phyloP scores from a whole-genome alignment of 176 grass and related monocot genomes.

The Alloteropsis semialata region DNA sequence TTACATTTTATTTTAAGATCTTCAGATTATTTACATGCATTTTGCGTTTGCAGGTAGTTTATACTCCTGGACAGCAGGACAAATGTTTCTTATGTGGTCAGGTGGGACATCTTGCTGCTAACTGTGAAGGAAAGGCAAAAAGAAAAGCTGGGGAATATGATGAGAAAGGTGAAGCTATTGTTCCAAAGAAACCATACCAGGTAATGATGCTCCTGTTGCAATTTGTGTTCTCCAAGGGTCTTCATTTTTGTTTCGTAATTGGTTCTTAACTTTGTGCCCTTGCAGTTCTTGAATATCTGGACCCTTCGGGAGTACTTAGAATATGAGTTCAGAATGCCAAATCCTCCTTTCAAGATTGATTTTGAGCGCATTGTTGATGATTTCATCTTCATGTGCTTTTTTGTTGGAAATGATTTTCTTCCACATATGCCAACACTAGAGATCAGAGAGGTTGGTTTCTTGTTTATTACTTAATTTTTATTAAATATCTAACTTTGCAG shows the following conservation, averaged over 20 bases:
- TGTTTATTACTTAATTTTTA: constrained; percentile 16
- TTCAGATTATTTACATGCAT: constrained; percentile 11
- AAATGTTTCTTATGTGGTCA: constrained; percentile 96
- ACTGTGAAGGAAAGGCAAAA: constrained; percentile 86
- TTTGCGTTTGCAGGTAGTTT: constrained; percentile 72
- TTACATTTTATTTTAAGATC: not conserved
- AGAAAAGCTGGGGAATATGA: constrained; percentile 90
- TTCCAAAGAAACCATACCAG: constrained; percentile 93
- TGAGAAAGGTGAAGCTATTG: constrained; percentile 67
- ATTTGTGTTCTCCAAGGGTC: not conserved
- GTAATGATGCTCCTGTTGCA: constrained; percentile 36
- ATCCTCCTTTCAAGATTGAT: constrained; percentile 78
- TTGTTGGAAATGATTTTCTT: constrained; percentile 99
- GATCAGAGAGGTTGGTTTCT: constrained; percentile 82
- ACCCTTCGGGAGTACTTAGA: constrained; percentile 91
- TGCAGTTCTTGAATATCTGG: constrained; percentile 96
- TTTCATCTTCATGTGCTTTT: constrained; percentile 98
- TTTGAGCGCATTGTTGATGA: constrained; percentile 92
- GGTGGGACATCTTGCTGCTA: constrained; percentile 88
- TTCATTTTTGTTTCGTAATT: constrained; percentile 9
- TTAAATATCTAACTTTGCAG: not conserved
- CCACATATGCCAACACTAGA: constrained; percentile 95
- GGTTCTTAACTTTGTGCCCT: not conserved
- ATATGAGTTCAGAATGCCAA: constrained; percentile 90
- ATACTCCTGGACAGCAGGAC: constrained; percentile 87